These are phyloP conservation scores for Pseudozyma flocculosa DNA, from an alignment of 1,284 basidiomycete species.

Conservation along the genomic window DNA sequence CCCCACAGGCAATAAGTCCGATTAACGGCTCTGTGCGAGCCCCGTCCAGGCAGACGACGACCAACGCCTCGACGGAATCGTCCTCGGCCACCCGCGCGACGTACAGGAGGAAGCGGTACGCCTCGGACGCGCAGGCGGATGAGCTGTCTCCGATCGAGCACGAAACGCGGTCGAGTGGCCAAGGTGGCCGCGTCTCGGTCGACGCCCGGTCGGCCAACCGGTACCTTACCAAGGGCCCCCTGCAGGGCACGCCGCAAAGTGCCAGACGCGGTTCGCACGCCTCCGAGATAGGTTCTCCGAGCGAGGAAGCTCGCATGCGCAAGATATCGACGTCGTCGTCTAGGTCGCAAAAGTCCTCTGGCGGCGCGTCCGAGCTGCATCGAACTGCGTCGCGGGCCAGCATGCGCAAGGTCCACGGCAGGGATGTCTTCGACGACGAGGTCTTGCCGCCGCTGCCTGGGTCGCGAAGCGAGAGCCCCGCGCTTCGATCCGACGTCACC, in stretches of 20 bases:
- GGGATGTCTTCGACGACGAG: conserved; percentile 41
- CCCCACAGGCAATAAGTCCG: too few species aligned
- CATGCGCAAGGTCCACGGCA: conserved; percentile 31
- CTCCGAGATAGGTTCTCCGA: conserved; percentile 23
- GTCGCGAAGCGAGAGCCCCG: background rate
- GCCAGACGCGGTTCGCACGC: conserved; percentile 12
- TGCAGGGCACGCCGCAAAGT: conserved; percentile 26
- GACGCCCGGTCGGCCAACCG: conserved; percentile 30
- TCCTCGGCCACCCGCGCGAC: background rate
- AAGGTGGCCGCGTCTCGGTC: conserved; percentile 32
- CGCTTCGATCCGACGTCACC: conserved; percentile 10
- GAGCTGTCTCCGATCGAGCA: conserved; percentile 12
- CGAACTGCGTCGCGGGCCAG: conserved; percentile 39
- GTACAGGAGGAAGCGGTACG: conserved; percentile 17
- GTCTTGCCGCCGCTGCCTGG: conserved; percentile 3
- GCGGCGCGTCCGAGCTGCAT: conserved; percentile 41
- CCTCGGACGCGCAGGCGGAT: conserved; percentile 28
- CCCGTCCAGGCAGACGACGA: background rate
- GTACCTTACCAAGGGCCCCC: conserved; percentile 17
- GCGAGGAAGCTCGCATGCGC: conserved; percentile 25
- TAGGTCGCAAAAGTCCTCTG: conserved; percentile 39
- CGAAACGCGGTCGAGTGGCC: conserved; percentile 20
- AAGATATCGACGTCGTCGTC: conserved; percentile 40
- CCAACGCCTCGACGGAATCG: background rate
- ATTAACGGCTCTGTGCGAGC: too few species aligned